phyloP scores from a whole-genome alignment of 495 filamentous ascomycete species.

The Lichina pygmaea region DNA sequence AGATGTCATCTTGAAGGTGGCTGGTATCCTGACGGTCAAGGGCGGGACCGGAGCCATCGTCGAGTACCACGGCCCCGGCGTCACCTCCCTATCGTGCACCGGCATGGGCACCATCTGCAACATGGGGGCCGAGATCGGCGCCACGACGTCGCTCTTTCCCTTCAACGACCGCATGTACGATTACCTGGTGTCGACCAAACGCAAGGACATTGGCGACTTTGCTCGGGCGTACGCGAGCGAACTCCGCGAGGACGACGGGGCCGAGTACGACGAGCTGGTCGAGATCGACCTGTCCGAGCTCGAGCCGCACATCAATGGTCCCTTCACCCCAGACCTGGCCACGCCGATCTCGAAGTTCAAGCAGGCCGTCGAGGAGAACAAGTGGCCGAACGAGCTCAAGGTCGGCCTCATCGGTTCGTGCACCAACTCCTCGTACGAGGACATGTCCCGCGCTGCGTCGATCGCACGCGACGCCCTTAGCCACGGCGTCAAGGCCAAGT shows the following conservation, averaged over 20 bases:
- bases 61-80: slow-evolving; percentile 81
- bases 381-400: slow-evolving; percentile 94
- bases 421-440: slow-evolving; percentile 99
- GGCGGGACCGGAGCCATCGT: slow-evolving; percentile 93
- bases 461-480: slow-evolving; percentile 86
- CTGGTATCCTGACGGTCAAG: slow-evolving; percentile 91
- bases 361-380: slow-evolving; percentile 75
- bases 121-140: slow-evolving; percentile 82
- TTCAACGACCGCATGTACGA: slow-evolving; percentile 97
- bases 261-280: slow-evolving; percentile 86
- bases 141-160: slow-evolving; percentile 93
- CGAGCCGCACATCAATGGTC: slow-evolving; percentile 96
- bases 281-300: slow-evolving; percentile 88
- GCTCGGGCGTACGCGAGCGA: slow-evolving; percentile 62
- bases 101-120: slow-evolving; percentile 49
- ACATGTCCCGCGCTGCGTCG: slow-evolving; percentile 86
- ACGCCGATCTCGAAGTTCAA: slow-evolving; percentile 96
- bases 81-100: slow-evolving; percentile 32
- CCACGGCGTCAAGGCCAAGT: slow-evolving; percentile 85
- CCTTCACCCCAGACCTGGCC: slow-evolving; percentile 97
- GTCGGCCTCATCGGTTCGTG: slow-evolving; percentile 93
- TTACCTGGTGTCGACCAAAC: slow-evolving; percentile 84
- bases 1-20: slow-evolving; percentile 97
- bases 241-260: slow-evolving; percentile 73
- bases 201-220: slow-evolving; percentile 70